Base-by-base conservation (phyloP, 805 yeast genomes). In the Wickerhamiella slavikovae region DNA sequence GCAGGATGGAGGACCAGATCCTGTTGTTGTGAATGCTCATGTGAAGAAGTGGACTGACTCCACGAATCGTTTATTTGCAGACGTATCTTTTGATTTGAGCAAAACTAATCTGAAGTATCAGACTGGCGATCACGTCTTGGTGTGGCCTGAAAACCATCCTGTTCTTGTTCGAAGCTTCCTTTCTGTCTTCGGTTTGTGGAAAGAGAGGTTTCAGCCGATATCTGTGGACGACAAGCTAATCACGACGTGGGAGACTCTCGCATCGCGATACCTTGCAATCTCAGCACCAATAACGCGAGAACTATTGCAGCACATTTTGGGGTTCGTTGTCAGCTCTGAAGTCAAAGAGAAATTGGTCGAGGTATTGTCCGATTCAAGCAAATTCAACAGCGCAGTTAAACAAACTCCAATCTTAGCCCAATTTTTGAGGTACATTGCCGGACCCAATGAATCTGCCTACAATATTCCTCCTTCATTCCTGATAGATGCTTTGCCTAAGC, bases 41-140 rank as follows among this genome's bases (percentile, higher is more conserved):
- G 6, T 11, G 2, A 25, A 28, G 8, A 4, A 6, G 10, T 12
- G 14, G 3, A 12, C 10, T 3, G 35, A 32, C 15, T 11, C 10
- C 7, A 13, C 17, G n/a, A 31, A 29, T 4, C 29, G 35, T 15
- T 10, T 10, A 17, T 25, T 32, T 55, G 65, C 77, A 31, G 85
- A 77, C 44, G 71, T 70, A 8, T 85, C 76, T 47, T 68, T 77
- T 40, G 89, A 77, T 43, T 54, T 77, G 20, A 64, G 78, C 0
- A 57, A 53, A 13, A 62, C 82, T 2, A 68, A 71, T 42, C 57
- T 79, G 43, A 66, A 69, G 38, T 79, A 78, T 48, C 57, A 78
- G 14, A 74, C 92, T 3, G 93, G 93, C 52, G 93, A 79, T 46
- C 91, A 79, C 51, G 48, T 78, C 35, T 89, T 79, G n/a, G 54